Base-by-base conservation (phyloP, 257 asterid genomes). In the Ophiorrhiza pumila region DNA sequence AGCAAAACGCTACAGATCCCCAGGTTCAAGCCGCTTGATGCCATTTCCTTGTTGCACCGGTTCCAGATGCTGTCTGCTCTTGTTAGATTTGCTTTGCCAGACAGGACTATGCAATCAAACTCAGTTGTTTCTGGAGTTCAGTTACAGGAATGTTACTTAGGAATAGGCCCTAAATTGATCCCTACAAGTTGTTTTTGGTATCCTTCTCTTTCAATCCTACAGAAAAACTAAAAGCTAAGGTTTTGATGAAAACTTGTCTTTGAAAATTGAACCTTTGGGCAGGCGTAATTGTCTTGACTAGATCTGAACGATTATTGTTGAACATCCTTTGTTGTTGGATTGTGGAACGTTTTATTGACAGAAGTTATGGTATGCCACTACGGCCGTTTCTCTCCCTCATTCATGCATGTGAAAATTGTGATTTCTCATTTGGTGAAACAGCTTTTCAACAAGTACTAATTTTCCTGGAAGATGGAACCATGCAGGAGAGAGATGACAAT, bases 21-120 rank as follows among this genome's bases (percentile, higher is more conserved):
- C 93, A 86, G 50, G 73, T 74, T 76, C 84, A 74, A 63, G 73
- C 88, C 27, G 87, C 75, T 34, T 87, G 88, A 87, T 25, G 72
- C 68, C 46, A 29, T 68, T 76, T 76, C 25, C 47, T 27, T 6
- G 32, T 46, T 41, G 37, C 47, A 71, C n/a, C 27, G 17, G 50
- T 57, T 59, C 68, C n/a, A 42, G 50, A 4, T 25, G 61, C 23
- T 25, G 4, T 56, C 68, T 65, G 37, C 45, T 67, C 29, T 56
- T 46, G 52, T 15, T 46, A 46, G 18, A 46, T 18, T 46, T 61
- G 18, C 43, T 62, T 69, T 52, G 35, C 9, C n/a, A n/a, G 58
- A 39, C 27, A 37, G 69, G 27, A 56, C 12, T 57, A 29, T 8
- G 25, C 32, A 6, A 59, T 32, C 15, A 46, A 20, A 57, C 46